Evolutionary conservation across 139 green algal species (phyloP), one percentile per base, ranked within the genome.

Genomic region (Nannochloris sp.): DNA sequence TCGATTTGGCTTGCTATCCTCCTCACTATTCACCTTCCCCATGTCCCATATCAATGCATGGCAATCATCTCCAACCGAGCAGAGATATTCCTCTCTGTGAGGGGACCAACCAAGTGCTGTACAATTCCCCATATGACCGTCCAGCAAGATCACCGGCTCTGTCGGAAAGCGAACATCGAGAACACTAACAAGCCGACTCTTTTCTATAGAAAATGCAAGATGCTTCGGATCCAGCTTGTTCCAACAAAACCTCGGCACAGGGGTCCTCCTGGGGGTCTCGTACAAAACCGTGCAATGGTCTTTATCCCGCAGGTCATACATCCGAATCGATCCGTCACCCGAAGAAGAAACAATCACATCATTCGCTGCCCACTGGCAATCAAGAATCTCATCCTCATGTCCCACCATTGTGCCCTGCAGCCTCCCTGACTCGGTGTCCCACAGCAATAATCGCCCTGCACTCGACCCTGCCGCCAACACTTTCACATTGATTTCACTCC

Each of bases 211-310:
- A 3, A 87, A 92, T 12, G 93, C 93, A 72, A 99, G 90, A 81
- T 95, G 97, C 21, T 91, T 79, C 8, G 90, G 90, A 78, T 98
- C 93, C 34, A 95, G 85, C 67, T 94, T 92, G 81, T 98, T 99
- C 94, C 94, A 99, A 9, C 78, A 83, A 50, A 99, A 74, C 7
- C 90, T 80, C 62, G 98, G 76, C 50, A 99, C 82, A 21, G 93
- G 86, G 7, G 80, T 89, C 58, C 89, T 81, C 23, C 83, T 78
- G 5, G 83, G 79, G 29, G 67, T 82, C 75, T 98, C 90, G 71
- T 97, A 99, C 44, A 97, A 95, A 70, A 99, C 97, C 21, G 93
- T 98, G 29, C 64, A 85, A 75, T 97, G 91, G 71, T 96, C 89
- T 81, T 95, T 96, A 69, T 97, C 89, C 56, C 93, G 63, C 43